A percentile compares a stretch with the other conserved stretches of the same genome.
These are phyloP conservation scores for Penicillium macrosclerotiorum DNA, from an alignment of 495 filamentous ascomycete species.

Conservation along the genomic window DNA sequence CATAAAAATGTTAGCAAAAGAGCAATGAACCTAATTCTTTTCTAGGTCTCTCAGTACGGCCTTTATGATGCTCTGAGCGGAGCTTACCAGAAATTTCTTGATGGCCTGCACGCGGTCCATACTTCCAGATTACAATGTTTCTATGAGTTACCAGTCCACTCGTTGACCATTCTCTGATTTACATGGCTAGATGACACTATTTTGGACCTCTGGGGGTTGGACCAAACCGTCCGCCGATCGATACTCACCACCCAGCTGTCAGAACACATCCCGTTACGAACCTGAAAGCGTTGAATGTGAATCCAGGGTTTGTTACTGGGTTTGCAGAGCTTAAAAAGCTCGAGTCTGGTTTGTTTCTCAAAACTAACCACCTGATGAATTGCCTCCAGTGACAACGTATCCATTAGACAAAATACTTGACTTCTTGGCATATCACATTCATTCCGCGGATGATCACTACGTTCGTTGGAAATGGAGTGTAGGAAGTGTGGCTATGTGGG, in stretches of 20 bases:
- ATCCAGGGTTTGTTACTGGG: conserved; percentile 48
- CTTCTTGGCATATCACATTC: conserved; percentile 51
- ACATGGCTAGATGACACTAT: conserved; percentile 23
- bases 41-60: conserved; percentile 44
- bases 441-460: conserved; percentile 52
- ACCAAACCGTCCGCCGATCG: conserved; percentile 50
- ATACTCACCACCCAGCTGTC: conserved; percentile 54
- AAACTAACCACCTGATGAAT: no score
- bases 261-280: conserved; percentile 55
- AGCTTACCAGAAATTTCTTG: conserved; percentile 45
- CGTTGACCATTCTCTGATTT: conserved; percentile 29
- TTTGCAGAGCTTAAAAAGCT: conserved; percentile 54
- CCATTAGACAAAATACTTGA: conserved; percentile 45
- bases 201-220: conserved; percentile 46
- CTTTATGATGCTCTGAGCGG: conserved; percentile 50
- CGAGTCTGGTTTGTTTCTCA: conserved; percentile 37
- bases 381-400: no score
- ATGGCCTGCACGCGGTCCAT: conserved; percentile 50
- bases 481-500: conserved; percentile 55
- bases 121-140: conserved; percentile 46
- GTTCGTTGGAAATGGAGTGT: conserved; percentile 57
- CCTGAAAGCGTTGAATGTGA: conserved; percentile 51
- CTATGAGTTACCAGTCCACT: conserved; percentile 1
- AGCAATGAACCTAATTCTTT: no score
- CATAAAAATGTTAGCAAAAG: no score